phyloP scores from a whole-genome alignment of 352 stramenopile species.

The Phytophthora foliorum region DNA sequence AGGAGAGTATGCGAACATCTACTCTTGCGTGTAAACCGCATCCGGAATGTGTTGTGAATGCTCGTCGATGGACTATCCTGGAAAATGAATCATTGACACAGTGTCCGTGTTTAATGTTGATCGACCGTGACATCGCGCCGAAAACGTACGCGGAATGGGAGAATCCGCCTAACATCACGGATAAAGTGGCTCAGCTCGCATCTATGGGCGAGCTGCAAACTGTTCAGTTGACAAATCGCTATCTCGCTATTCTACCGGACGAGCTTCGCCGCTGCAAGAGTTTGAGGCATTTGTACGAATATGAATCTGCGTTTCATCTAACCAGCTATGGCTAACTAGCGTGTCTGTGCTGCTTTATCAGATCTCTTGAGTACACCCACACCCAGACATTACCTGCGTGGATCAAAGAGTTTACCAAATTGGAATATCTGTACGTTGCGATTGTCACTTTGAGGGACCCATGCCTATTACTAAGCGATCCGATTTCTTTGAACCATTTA shows the following conservation, averaged over 20 bases:
- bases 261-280: constrained; percentile 20
- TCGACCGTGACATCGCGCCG: constrained; percentile 28
- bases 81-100: constrained; percentile 15
- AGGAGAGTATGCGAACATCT: constrained; percentile 27
- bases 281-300: constrained; percentile 8
- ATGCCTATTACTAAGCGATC: no score
- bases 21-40: constrained; percentile 4
- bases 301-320: neutral
- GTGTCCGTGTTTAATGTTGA: constrained; percentile 50
- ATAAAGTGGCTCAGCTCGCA: constrained; percentile 34
- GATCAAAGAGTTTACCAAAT: constrained; percentile 36
- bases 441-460: no score
- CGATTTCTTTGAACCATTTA: constrained; percentile 19
- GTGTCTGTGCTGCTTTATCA: constrained; percentile 32
- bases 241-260: constrained; percentile 26
- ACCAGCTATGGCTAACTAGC: constrained; percentile 7
- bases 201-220: constrained; percentile 27
- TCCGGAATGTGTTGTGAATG: constrained; percentile 34
- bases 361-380: constrained; percentile 46
- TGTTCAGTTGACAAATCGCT: constrained; percentile 40
- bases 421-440: constrained; percentile 42
- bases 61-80: constrained; percentile 29
- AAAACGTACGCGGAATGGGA: constrained; percentile 38
- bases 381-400: constrained; percentile 38
- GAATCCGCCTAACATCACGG: constrained; percentile 27